Evolutionary conservation across 139 green algal species (phyloP), one percentile per base, ranked within the genome.

Genomic region (Tetradesmus obliquus): DNA sequence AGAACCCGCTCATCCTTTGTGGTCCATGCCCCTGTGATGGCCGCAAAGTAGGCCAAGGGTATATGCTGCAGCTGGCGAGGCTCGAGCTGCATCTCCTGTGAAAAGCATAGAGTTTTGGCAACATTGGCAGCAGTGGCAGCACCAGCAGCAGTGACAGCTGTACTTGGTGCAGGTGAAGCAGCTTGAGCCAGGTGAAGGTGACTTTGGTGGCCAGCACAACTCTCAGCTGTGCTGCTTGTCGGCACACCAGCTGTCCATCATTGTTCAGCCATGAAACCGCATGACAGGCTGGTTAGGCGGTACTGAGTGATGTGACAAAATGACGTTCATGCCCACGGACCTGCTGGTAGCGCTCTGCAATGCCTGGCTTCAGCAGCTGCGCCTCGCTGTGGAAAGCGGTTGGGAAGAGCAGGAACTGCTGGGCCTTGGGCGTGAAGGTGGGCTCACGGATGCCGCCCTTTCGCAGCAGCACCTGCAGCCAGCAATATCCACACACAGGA

Each of bases 361-460:
- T 91, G 3, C 88, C 93, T 20, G 93, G 91, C 83, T 96, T 96
- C 4, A 97, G 62, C 83, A 97, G 91, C 69, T 92, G 82, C 53
- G 84, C 69, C 13, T 97, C 91, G 1, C 89, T 94, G 74, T 98
- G 96, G 88, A 97, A 96, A 51, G 88, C 86, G 19, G 95, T 96
- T 3, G 93, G 93, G 62, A 96, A 95, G 5, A 96, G 88, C 79
- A 95, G n/a, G 66, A 96, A 97, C 7, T 71, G 22, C 8, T 24
- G 13, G 5, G 92, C 90, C 9, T 84, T 69, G 17, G 86, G 92
- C 7, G 15, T 92, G 83, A 96, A 97, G 0, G 86, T 93, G 7
- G 93, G 95, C 86, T 97, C 96, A 80, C 90, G 92, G 32, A 97
- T 97, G 82, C 96, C 96, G 13, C 96, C 96, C 90, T 97, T 97